phyloP scores from a whole-genome alignment of 495 filamentous ascomycete genomes.

The Viridothelium virens region DNA sequence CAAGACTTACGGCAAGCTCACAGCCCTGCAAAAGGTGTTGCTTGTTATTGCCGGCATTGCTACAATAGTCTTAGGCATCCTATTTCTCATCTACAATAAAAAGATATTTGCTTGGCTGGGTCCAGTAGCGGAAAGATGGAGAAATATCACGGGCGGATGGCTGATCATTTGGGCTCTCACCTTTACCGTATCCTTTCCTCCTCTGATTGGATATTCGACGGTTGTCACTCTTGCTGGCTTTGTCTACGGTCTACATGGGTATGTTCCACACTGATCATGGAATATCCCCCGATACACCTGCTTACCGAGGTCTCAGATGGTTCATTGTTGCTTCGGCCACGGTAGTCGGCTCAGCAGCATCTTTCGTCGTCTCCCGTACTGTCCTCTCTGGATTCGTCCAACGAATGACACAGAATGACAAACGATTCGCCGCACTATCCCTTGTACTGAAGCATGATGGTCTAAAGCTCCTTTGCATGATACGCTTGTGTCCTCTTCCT shows the following conservation, averaged over 20 bases:
- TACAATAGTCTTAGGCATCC: conserved; percentile 46
- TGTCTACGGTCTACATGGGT: conserved; percentile 86
- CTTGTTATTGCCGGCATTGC: conserved; percentile 44
- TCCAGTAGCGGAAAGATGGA: conserved; percentile 66
- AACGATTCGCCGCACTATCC: conserved; percentile 62
- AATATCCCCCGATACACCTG: background rate
- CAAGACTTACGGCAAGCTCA: conserved; percentile 46
- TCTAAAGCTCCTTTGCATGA: conserved; percentile 82
- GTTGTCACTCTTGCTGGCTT: conserved; percentile 82
- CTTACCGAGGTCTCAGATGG: conserved; percentile 48
- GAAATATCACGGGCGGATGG: conserved; percentile 60
- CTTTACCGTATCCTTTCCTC: conserved; percentile 77
- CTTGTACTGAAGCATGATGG: conserved; percentile 73
- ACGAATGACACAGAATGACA: conserved; percentile 70
- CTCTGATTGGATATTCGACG: conserved; percentile 82
- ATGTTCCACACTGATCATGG: conserved; percentile 22
- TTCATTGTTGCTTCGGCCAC: conserved; percentile 73
- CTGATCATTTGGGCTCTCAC: conserved; percentile 70
- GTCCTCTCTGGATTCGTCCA: conserved; percentile 71
- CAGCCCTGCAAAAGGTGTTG: conserved; percentile 53
- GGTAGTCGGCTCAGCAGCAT: conserved; percentile 63
- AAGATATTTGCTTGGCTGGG: conserved; percentile 63
- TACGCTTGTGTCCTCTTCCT: conserved; percentile 86
- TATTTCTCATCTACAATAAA: conserved; percentile 69
- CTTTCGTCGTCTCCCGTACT: conserved; percentile 72